A percentile compares a stretch with the other conserved stretches of the same genome.
These are phyloP conservation scores for Tylopilus vinaceipallidus DNA, from an alignment of 768 basidiomycete species.

Conservation along the genomic window DNA sequence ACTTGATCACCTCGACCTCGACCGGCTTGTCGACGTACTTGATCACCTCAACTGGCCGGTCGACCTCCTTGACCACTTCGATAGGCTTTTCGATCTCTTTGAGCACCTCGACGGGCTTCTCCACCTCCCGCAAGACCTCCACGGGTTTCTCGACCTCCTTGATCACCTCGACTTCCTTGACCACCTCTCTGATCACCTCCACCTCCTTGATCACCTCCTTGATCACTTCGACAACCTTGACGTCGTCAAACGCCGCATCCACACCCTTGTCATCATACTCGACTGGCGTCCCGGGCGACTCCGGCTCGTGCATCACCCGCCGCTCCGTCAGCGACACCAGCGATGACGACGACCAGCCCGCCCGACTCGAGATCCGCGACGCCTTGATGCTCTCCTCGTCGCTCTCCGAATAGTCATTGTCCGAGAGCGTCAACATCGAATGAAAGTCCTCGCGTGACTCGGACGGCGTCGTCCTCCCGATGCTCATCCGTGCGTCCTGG, in stretches of 20 bases:
- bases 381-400: conserved; percentile 77
- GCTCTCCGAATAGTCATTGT: conserved; percentile 61
- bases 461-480: conserved; percentile 60
- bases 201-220: conserved; percentile 33
- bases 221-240: conserved; percentile 30
- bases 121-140: conserved; percentile 21
- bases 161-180: conserved; percentile 31
- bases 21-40: conserved; percentile 29
- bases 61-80: conserved; percentile 25
- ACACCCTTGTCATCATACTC: conserved; percentile 54
- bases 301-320: conserved; percentile 2
- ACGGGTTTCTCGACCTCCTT: conserved; percentile 19
- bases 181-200: conserved; percentile 35
- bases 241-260: conserved; percentile 30
- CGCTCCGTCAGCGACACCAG: conserved; percentile 22
- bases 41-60: conserved; percentile 36
- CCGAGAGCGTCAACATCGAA: conserved; percentile 66
- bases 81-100: conserved; percentile 22
- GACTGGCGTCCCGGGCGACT: conserved; percentile 19
- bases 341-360: conserved; percentile 22
- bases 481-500: conserved; percentile 70
- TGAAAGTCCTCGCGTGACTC: conserved; percentile 74
- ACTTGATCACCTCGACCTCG: conserved; percentile 29
- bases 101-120: conserved; percentile 25
- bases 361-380: conserved; percentile 43